Evolutionary conservation across 768 basidiomycete genomes (phyloP), one percentile per base, ranked within the genome.

Genomic region (Leucosporidium scottii): DNA sequence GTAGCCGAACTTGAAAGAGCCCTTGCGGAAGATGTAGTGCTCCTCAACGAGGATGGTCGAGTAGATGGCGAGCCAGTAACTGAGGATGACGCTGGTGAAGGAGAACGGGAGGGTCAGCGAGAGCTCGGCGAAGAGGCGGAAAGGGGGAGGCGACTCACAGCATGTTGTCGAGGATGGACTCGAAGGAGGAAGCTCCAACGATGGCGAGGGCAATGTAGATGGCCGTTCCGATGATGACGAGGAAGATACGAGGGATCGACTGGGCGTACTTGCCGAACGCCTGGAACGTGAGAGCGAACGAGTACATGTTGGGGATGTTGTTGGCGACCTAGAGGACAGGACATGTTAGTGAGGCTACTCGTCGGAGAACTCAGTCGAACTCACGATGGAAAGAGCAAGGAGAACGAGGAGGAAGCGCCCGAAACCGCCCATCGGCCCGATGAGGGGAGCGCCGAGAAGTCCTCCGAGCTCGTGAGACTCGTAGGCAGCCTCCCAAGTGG

Each of bases 51-150:
- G 78, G 71, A 84, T 80, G 49, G 77, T 76, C 67, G 78, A 77
- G 79, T 81, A 83, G 74, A 83, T 82, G 23, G 81, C 79, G 58
- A 83, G 81, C 83, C 83, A 84, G 78, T 84, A 83, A 28, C 73
- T 67, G 25, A 76, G 65, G 31, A 75, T 65, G 49, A 76, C 62
- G 59, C 34, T 34, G 10, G 34, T 5, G 34, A 10, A 34, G 34
- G 10, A 10, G 34, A 34, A 10, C 5, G 34, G 34, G 34, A 34
- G 10, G 34, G 34, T 34, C 34, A 34, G 34, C 34, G 34, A 34
- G 34, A 34, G 34, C 34, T 34, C 34, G 34, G 34, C 34, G 34
- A 34, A 4, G 34, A 34, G 10, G 34, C 34, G n/a, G n/a, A n/a
- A n/a, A n/a, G n/a, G n/a, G n/a, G n/a, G 34, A 34, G 10, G 34